A percentile compares a stretch with the other conserved stretches of the same genome.
These are phyloP conservation scores for Alnus glutinosa DNA, from an alignment of 306 rosid species.

Conservation along the genomic window DNA sequence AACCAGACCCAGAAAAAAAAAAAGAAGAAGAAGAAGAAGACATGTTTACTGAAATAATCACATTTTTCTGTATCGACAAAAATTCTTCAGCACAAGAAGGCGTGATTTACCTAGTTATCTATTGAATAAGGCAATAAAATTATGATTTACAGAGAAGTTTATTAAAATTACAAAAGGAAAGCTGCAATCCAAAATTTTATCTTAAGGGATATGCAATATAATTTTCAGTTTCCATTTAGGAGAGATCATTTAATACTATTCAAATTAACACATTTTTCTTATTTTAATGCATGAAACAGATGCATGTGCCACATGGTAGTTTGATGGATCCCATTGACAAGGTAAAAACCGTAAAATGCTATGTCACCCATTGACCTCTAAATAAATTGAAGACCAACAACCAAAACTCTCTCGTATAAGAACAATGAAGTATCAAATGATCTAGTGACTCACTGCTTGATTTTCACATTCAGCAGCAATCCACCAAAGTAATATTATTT, in stretches of 20 bases:
- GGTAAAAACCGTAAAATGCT: too few relatives aligned
- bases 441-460: neutral
- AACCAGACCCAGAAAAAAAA: slow-evolving; percentile 11
- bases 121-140: neutral
- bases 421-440: neutral
- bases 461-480: neutral
- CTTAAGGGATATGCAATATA: neutral
- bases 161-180: neutral
- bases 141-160: neutral
- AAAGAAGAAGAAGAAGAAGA: neutral
- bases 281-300: neutral
- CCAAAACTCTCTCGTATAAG: neutral
- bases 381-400: neutral
- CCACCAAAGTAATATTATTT: neutral
- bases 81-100: neutral
- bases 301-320: too few relatives aligned
- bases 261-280: neutral
- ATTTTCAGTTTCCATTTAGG: neutral
- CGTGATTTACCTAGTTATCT: neutral
- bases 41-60: slow-evolving; percentile 2
- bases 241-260: too few relatives aligned
- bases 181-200: neutral
- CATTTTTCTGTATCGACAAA: neutral
- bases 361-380: neutral
- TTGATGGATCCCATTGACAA: too few relatives aligned